Evolutionary conservation across 2,329 filamentous ascomycete genomes (phyloP), one percentile per base, ranked within the genome.

Genomic region (Sclerotinia minor): DNA sequence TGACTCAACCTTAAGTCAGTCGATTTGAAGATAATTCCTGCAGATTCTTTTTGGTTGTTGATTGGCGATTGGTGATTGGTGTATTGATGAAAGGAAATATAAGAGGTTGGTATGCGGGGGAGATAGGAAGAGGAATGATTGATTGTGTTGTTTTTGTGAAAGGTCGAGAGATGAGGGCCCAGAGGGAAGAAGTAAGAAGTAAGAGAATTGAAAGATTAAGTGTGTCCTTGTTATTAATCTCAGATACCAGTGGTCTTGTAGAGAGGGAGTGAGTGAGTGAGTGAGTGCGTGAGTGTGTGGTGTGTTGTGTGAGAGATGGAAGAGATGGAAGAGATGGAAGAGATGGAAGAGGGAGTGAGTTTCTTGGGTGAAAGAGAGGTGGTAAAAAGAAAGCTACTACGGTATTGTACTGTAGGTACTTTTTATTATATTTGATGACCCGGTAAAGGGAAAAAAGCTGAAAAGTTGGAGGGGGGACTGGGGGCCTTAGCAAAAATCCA

Each of bases 21-120:
- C 38, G 38, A 9, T 15, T 41, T 44, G 15, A 24, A 24, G 54
- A 9, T 57, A 3, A n/a, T 17, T 59, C 38, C 29, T 19, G 38
- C n/a, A 38, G 58, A 7, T 38, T 13, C 29, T 24, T 61, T 19
- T 35, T 47, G 44, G 8, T 47, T 47, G 29, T 35, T 47, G 44
- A 47, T 47, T 47, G 44, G 3, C 21, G 19, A 47, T 47, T 47
- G 44, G 19, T n/a, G 54, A 44, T 61, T 60, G 58, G 44, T 35
- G 44, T n/a, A n/a, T 13, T 19, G 58, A 60, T 60, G 44, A 60
- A 60, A 60, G 58, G 32, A 60, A 60, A 60, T 47, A 13, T 3
- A 60, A 49, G 44, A 49, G 58, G 58, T 49, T 60, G 58, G 58
- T 60, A 35, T 60, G 58, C 44, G 44, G 58, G 26, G 26, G 44